These are phyloP conservation scores for Aphanocladium album DNA, from an alignment of 2,329 filamentous ascomycete species.

Conservation along the genomic window DNA sequence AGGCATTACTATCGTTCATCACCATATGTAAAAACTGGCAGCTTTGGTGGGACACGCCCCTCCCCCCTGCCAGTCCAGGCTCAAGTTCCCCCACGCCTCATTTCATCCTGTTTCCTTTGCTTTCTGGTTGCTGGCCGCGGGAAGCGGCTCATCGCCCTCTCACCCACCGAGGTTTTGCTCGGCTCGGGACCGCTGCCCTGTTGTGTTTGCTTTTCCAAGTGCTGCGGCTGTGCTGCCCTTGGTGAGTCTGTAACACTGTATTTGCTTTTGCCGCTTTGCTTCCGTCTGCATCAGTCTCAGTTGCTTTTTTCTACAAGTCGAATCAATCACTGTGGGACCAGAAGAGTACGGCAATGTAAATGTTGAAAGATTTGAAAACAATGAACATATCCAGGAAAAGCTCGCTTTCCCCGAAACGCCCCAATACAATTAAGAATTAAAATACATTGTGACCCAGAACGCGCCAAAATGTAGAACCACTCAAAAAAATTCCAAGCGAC, in stretches of 20 bases:
- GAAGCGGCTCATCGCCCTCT: not conserved
- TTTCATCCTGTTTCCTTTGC: not conserved
- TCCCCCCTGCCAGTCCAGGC: too few species aligned
- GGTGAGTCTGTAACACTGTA: not conserved
- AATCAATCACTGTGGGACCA: not conserved
- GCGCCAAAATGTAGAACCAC: conserved; percentile 15
- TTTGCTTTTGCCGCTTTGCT: not conserved
- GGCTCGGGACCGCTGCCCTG: not conserved
- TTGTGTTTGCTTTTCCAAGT: not conserved
- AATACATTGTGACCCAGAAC: conserved; percentile 28
- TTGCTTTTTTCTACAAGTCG: not conserved
- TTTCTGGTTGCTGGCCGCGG: not conserved
- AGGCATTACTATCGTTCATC: too few species aligned
- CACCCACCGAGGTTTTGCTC: too few species aligned
- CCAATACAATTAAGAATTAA: conserved; percentile 44
- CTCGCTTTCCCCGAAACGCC: conserved; percentile 19
- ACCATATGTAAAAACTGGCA: too few species aligned
- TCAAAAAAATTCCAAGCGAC: conserved; percentile 3
- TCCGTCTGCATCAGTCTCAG: conserved; percentile 3
- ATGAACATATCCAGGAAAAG: conserved; percentile 6
- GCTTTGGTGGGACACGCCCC: too few species aligned
- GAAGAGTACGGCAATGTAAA: not conserved
- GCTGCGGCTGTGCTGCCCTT: not conserved
- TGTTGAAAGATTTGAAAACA: conserved; percentile 3
- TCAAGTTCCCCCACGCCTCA: not conserved